Evolutionary conservation across 176 grass and related monocot genomes (phyloP).

Genomic region (Cymbopogon citratus): DNA sequence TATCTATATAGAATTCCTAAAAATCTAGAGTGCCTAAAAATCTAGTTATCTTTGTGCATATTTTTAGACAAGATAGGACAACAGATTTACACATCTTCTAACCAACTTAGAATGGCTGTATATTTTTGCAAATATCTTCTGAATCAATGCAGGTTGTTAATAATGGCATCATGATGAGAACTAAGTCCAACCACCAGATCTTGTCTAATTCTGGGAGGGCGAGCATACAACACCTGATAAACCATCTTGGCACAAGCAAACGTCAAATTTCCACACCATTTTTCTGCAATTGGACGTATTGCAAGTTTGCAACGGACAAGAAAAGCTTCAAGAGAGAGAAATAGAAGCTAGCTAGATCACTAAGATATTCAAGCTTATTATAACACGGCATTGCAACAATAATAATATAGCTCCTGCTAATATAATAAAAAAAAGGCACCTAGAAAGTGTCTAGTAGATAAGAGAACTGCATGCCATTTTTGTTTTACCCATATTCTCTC

Average conservation of each 20-base stretch:
- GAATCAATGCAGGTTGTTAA: neutral
- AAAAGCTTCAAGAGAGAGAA: slow-evolving; percentile 18
- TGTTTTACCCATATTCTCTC: neutral
- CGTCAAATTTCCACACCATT: slow-evolving; percentile 1
- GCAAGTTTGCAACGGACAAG: neutral
- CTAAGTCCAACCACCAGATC: neutral
- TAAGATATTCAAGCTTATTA: slow-evolving; percentile 11
- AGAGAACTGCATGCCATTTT: slow-evolving; percentile 5
- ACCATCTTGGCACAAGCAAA: no score
- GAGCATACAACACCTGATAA: no score
- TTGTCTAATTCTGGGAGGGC: slow-evolving; percentile 17
- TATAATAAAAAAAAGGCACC: neutral
- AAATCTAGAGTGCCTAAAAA: neutral
- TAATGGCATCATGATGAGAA: slow-evolving; percentile 29
- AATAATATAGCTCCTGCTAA: neutral
- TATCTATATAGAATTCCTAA: neutral
- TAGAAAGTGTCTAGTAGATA: neutral
- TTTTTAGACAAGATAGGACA: slow-evolving; percentile 33
- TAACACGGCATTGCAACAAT: neutral
- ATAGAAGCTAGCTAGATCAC: neutral
- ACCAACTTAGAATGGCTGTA: neutral
- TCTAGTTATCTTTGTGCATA: neutral
- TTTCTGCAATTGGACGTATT: slow-evolving; percentile 21
- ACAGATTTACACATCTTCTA: slow-evolving; percentile 17
- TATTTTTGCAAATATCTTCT: slow-evolving; percentile 5